Base-by-base conservation (phyloP, 2,329 filamentous ascomycete species). In the Colletotrichum sp. region DNA sequence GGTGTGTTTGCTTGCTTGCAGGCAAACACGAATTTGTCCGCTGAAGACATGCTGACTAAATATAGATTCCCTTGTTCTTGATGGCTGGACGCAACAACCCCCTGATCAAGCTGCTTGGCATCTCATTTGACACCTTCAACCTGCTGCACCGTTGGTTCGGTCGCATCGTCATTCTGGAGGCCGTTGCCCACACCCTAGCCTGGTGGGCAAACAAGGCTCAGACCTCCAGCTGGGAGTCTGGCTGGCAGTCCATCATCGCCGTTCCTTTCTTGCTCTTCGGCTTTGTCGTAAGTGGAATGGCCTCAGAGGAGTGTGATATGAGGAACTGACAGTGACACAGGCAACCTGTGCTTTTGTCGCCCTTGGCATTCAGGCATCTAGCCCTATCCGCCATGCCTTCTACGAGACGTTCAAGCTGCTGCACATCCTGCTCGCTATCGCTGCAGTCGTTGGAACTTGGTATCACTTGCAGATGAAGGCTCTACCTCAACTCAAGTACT, bases 41-140 rank as follows among this genome's bases (percentile, higher is more conserved):
- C 66, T 36, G 31, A 38, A 36, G 59, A 74, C 61, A 78, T 75
- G 58, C 16, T 36, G 59, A 66, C 63, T 38, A 24, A 33, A 13
- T 15, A 11, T 66, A 86, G 84, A 85, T 92, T 61, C 94, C 94
- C 2, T 86, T 96, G 6, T 93, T 95, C 83, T 82, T 95, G 64
- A 87, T 95, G 81, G 93, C 93, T 61, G 92, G 92, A 55, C 89
- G 94, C 78, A 96, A 95, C 85, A 96, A 96, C 83, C 93, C 93
- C 27, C 86, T 96, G 76, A 95, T 96, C 80, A 87, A 87, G 74
- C 86, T 93, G 76, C 87, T 94, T 67, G 91, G 91, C 75, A 91
- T 96, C 76, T 94, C 93, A 6, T 96, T 95, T 82, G 94, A 96
- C 82, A 95, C 93, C 1, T 95, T 94, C 87, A 96, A 96, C 84